Base-by-base conservation (phyloP, 257 asterid species). In the Solanum commersonii region DNA sequence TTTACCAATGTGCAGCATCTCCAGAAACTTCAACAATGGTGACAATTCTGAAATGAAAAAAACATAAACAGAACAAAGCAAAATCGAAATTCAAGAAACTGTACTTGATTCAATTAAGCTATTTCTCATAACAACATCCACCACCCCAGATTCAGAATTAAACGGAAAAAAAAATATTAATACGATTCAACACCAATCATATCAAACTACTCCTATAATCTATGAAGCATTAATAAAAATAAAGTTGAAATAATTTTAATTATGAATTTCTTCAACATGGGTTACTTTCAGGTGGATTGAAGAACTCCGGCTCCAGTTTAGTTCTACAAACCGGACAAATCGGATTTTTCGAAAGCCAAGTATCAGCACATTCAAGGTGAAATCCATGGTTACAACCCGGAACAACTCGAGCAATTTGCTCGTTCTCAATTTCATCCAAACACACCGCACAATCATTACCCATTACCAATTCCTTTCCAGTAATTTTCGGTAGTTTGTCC, bases 371-470 rank as follows among this genome's bases (percentile, higher is more conserved):
- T 76, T 90, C 91, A 5, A 93, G 42, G 83, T 96, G 99, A 60
- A 95, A 96, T 22, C 99, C 98, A 68, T 96, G 99, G 88, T 94
- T 94, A 88, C 99, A 96, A 12, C 96, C 98, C 10, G 98, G 99
- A 10, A 96, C 88, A 92, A 94, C 31, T 15, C 96, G 88, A 5
- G 98, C 98, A 81, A 91, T 88, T 77, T 96, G 95, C 34, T 95
- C 94, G 20, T 56, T 23, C 87, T 88, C 94, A 68, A 96, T 95
- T 9, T 93, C 95, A 46, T 96, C 98, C 91, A 96, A 88, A n/a
- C 98, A 96, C 8, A 96, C 95, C 15, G 98, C 98, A 82, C 99
- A 96, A 35, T 96, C 99, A 1, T 89, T 84, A 31, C 92, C 93
- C 89, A 94, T 3, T 18, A 93, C 94, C 94, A 96, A 76, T 63